phyloP scores from a whole-genome alignment of 2,329 filamentous ascomycete genomes.

The Nemania serpens region DNA sequence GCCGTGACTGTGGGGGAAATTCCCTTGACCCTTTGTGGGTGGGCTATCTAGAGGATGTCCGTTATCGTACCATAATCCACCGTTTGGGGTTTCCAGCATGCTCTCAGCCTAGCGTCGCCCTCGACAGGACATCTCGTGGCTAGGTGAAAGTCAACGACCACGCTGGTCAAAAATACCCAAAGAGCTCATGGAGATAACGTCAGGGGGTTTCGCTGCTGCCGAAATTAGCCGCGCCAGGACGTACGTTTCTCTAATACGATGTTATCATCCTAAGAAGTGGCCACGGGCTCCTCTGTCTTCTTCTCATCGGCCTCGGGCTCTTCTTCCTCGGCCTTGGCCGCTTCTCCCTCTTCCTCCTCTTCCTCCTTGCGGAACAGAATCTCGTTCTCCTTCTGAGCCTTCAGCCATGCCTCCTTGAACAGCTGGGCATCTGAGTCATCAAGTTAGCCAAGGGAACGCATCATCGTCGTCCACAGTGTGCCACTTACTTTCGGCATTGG shows the following conservation, averaged over 20 bases:
- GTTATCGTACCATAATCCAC: constrained; percentile 33
- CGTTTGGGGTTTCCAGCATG: constrained; percentile 23
- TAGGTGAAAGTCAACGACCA: constrained; percentile 9
- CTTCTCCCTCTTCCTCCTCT: constrained; percentile 34
- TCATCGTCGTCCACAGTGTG: background rate
- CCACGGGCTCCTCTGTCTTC: constrained; percentile 35
- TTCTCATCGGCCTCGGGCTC: constrained; percentile 37
- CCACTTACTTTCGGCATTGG: constrained; percentile 90
- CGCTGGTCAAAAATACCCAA: constrained; percentile 9
- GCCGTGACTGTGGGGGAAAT: constrained; percentile 34
- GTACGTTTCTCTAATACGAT: constrained; percentile 2
- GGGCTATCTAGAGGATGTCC: constrained; percentile 28
- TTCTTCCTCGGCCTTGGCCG: constrained; percentile 38
- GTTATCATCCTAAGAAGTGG: constrained; percentile 20
- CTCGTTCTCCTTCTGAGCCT: constrained; percentile 96
- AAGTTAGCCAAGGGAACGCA: constrained; percentile 36
- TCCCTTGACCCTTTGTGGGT: constrained; percentile 32
- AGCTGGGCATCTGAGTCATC: constrained; percentile 78
- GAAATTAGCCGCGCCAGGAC: constrained; percentile 7
- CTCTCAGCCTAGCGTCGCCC: constrained; percentile 23
- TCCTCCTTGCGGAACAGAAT: constrained; percentile 66
- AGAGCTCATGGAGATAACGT: constrained; percentile 11
- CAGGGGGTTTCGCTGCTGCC: background rate
- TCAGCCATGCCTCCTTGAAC: constrained; percentile 97
- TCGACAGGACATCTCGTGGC: constrained; percentile 20